A percentile compares a stretch with the other conserved stretches of the same genome.
Evolutionary conservation across 2,329 filamentous ascomycete species (phyloP).

Genomic region (Aspergillus candidus): DNA sequence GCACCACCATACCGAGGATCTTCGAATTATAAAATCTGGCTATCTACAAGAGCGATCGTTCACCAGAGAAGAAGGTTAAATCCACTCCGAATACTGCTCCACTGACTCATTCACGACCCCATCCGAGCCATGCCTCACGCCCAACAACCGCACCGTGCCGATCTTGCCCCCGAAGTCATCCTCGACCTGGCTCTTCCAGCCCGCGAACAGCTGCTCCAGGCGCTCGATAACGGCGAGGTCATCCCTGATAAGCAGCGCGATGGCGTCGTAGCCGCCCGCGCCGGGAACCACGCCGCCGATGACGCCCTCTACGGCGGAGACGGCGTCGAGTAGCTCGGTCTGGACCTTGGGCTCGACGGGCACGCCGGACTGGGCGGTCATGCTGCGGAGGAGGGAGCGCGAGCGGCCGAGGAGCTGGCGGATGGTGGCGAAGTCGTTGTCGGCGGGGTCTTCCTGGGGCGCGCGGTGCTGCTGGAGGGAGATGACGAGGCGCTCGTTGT

Average conservation of each 20-base stretch:
- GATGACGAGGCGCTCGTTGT: constrained; percentile 65
- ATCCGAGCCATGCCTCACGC: constrained; percentile 42
- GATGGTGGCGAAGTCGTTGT: constrained; percentile 48
- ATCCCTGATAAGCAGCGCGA: constrained; percentile 73
- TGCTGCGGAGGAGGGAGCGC: constrained; percentile 61
- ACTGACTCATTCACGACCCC: constrained; percentile 38
- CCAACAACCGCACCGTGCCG: constrained; percentile 40
- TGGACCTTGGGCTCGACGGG: constrained; percentile 86
- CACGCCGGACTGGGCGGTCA: constrained; percentile 68
- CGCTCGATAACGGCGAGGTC: constrained; percentile 56
- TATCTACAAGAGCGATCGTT: too few relatives aligned
- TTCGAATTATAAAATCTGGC: too few relatives aligned
- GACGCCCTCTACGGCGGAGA: constrained; percentile 67
- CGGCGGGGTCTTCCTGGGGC: constrained; percentile 11
- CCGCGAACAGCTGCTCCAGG: constrained; percentile 57
- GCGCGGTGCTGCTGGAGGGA: constrained; percentile 50
- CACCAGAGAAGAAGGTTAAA: constrained; percentile 12
- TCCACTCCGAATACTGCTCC: constrained; percentile 35
- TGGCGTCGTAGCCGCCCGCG: constrained; percentile 87
- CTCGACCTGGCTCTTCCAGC: constrained; percentile 54
- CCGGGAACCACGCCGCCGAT: constrained; percentile 89
- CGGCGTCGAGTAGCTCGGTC: constrained; percentile 73
- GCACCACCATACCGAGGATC: too few relatives aligned
- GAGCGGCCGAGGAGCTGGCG: constrained; percentile 47
- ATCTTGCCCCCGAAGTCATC: constrained; percentile 42